Conservation (phyloP, 176 grass and related monocot genomes). For the Oropetium thomaeum region DNA sequence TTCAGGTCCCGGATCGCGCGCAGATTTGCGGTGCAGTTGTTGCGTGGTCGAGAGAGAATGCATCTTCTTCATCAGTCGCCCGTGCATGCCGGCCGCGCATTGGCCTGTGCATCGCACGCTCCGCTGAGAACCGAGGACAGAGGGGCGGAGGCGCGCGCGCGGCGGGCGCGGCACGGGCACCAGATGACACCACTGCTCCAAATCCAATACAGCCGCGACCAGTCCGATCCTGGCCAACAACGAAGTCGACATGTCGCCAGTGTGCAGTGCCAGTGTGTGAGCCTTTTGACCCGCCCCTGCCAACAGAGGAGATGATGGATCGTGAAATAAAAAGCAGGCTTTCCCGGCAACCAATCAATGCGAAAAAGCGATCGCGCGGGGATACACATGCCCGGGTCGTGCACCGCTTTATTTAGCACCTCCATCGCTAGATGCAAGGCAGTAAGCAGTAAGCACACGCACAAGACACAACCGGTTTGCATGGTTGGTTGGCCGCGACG, state of each 20-base stretch:
- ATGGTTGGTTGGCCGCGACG: too few species aligned
- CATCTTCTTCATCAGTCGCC: too few species aligned
- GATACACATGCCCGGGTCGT: slow-evolving; percentile 30
- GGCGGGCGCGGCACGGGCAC: too few species aligned
- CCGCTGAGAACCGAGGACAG: neutral
- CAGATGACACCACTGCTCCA: neutral
- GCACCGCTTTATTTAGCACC: neutral
- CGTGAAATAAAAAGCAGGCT: neutral
- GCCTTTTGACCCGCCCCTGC: neutral
- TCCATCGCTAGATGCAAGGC: too few species aligned
- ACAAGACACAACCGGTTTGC: too few species aligned
- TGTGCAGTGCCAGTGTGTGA: neutral
- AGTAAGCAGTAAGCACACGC: too few species aligned
- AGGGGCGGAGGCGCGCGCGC: neutral
- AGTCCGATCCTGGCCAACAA: neutral
- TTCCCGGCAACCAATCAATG: neutral
- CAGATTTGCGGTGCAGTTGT: neutral
- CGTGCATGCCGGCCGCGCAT: neutral
- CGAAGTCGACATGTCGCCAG: neutral
- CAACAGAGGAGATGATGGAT: neutral
- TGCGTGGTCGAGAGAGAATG: neutral
- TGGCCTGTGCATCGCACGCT: neutral
- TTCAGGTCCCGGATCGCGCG: neutral
- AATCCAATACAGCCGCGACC: neutral
- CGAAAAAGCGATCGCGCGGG: slow-evolving; percentile 23